phyloP scores from a whole-genome alignment of 2,329 filamentous ascomycete genomes.

The Alternaria viburni region DNA sequence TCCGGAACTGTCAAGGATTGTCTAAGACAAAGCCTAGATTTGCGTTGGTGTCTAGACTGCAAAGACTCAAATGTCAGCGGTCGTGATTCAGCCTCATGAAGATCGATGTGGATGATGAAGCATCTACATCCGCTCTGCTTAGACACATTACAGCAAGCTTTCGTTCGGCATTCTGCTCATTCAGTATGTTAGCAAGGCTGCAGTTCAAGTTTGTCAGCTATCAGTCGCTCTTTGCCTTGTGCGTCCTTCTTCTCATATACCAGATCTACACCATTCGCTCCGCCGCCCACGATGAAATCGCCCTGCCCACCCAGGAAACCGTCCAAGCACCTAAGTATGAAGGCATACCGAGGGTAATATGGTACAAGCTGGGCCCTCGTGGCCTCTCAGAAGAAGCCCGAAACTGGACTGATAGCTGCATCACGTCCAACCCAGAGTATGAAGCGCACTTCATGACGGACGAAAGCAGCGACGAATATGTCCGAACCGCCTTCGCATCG shows the following conservation, averaged over 20 bases:
- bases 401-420: slow-evolving; percentile 42
- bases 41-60: not conserved
- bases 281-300: not conserved
- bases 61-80: not conserved
- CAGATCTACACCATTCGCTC: not conserved
- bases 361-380: slow-evolving; percentile 50
- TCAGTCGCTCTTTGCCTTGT: not conserved
- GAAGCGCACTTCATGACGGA: slow-evolving; percentile 43
- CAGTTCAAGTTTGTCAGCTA: not conserved
- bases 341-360: slow-evolving; percentile 44
- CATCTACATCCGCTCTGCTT: not conserved
- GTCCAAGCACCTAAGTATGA: not conserved
- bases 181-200: not conserved
- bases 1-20: not conserved
- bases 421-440: slow-evolving; percentile 35
- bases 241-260: not conserved
- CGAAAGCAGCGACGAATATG: slow-evolving; percentile 35
- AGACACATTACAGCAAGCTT: not conserved
- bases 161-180: not conserved
- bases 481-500: slow-evolving; percentile 38
- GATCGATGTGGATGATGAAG: not conserved
- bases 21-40: not conserved
- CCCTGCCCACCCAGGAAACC: not conserved
- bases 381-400: slow-evolving; percentile 39
- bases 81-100: not conserved